phyloP scores from a whole-genome alignment of 2,329 filamentous ascomycete genomes.

The Neospermospora avenae region DNA sequence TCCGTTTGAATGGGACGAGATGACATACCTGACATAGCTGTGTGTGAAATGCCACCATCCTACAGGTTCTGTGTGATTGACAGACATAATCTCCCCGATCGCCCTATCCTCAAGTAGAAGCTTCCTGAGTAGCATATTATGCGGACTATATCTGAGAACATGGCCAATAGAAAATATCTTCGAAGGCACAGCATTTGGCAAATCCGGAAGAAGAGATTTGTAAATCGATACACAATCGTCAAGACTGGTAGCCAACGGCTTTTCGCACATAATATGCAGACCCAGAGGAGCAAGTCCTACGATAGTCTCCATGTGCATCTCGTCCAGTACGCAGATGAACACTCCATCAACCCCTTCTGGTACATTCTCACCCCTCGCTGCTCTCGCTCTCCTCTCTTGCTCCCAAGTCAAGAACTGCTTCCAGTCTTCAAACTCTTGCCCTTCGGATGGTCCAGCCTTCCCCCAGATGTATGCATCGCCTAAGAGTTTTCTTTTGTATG shows the following conservation, averaged over 20 bases:
- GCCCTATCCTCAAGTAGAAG: slow-evolving; percentile 70
- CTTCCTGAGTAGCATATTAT: slow-evolving; percentile 81
- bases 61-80: slow-evolving; percentile 91
- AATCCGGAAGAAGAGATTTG: slow-evolving; percentile 46
- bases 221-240: slow-evolving; percentile 76
- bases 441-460: slow-evolving; percentile 45
- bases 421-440: slow-evolving; percentile 73
- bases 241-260: slow-evolving; percentile 80
- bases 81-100: slow-evolving; percentile 79
- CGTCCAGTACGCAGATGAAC: slow-evolving; percentile 77
- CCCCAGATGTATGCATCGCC: slow-evolving; percentile 74
- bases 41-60: slow-evolving; percentile 96
- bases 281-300: slow-evolving; percentile 66
- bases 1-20: neutral
- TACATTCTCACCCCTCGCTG: slow-evolving; percentile 44
- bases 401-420: slow-evolving; percentile 74
- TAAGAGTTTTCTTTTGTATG: slow-evolving; percentile 71
- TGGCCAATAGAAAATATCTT: slow-evolving; percentile 87
- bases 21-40: slow-evolving; percentile 68
- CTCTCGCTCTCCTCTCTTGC: slow-evolving; percentile 52
- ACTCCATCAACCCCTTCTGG: slow-evolving; percentile 49
- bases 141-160: slow-evolving; percentile 87
- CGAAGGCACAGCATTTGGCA: slow-evolving; percentile 33
- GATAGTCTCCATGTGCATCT: slow-evolving; percentile 81
- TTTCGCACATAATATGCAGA: slow-evolving; percentile 91